These are phyloP conservation scores for Termitomyces sp. DNA, from an alignment of 768 basidiomycete species.

Conservation along the genomic window DNA sequence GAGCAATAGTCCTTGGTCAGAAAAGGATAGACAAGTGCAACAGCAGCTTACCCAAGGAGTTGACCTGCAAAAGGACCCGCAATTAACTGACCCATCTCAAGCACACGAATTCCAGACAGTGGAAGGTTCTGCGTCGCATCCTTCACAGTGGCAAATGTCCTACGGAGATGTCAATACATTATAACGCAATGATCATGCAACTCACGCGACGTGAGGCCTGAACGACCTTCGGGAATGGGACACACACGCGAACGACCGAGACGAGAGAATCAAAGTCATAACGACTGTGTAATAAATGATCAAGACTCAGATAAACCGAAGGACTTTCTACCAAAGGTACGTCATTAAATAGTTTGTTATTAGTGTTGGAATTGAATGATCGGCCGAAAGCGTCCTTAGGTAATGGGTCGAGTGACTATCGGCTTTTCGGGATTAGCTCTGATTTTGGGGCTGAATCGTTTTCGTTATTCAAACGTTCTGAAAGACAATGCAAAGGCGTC, in stretches of 20 bases:
- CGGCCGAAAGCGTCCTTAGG: slow-evolving; percentile 1
- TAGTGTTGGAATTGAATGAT: too few relatives aligned
- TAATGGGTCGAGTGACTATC: too few relatives aligned
- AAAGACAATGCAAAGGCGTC: neutral
- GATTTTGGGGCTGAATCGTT: neutral
- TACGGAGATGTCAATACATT: neutral
- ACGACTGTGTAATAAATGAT: neutral
- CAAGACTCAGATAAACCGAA: neutral
- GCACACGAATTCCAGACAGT: slow-evolving; percentile 56
- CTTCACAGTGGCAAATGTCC: slow-evolving; percentile 12
- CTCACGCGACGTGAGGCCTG: slow-evolving; percentile 1
- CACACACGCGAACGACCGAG: neutral
- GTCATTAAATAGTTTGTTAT: neutral
- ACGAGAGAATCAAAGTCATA: neutral
- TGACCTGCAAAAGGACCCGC: slow-evolving; percentile 75
- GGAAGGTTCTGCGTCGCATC: slow-evolving; percentile 38
- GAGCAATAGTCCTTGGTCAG: neutral
- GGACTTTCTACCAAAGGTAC: neutral
- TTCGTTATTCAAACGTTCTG: neutral
- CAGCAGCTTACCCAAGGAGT: slow-evolving; percentile 51
- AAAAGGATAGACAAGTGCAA: neutral
- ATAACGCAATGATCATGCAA: neutral
- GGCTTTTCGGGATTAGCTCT: neutral
- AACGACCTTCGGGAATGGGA: neutral
- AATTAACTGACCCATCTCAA: slow-evolving; percentile 69